Conservation (phyloP, 805 yeast species). For the Saccharomycopsis sp. region DNA sequence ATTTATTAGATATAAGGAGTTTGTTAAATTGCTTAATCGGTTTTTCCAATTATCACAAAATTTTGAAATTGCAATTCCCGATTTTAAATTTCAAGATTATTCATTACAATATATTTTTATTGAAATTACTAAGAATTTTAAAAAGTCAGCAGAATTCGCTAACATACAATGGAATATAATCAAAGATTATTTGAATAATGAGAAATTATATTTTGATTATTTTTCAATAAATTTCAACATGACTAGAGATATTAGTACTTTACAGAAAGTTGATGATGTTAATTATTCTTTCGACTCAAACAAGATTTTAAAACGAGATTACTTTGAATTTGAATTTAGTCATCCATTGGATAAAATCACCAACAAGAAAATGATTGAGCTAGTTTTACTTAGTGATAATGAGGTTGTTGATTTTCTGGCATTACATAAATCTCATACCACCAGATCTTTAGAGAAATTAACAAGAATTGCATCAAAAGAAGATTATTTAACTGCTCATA, state of each 20-base stretch:
- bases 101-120: constrained; percentile 8
- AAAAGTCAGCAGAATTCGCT: constrained; percentile 7
- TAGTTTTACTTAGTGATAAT: constrained; percentile 14
- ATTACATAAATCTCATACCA: constrained; percentile 12
- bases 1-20: constrained; percentile 18
- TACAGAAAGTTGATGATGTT: neutral
- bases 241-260: constrained; percentile 9
- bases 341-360: constrained; percentile 16
- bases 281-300: constrained; percentile 5
- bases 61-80: constrained; percentile 11
- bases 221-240: constrained; percentile 13
- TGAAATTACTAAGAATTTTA: constrained; percentile 14
- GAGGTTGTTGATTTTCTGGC: constrained; percentile 10
- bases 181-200: constrained; percentile 17
- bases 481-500: constrained; percentile 3
- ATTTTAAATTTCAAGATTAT: constrained; percentile 10
- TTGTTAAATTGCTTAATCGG: constrained; percentile 8
- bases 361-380: constrained; percentile 17
- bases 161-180: constrained; percentile 17
- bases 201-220: constrained; percentile 18
- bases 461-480: constrained; percentile 8
- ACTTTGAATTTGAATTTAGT: constrained; percentile 18
- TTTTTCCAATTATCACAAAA: constrained; percentile 10
- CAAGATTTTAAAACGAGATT: constrained; percentile 18
- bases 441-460: constrained; percentile 13